Conservation (phyloP, 2,329 filamentous ascomycete species). For the Emergomyces orientalis region DNA sequence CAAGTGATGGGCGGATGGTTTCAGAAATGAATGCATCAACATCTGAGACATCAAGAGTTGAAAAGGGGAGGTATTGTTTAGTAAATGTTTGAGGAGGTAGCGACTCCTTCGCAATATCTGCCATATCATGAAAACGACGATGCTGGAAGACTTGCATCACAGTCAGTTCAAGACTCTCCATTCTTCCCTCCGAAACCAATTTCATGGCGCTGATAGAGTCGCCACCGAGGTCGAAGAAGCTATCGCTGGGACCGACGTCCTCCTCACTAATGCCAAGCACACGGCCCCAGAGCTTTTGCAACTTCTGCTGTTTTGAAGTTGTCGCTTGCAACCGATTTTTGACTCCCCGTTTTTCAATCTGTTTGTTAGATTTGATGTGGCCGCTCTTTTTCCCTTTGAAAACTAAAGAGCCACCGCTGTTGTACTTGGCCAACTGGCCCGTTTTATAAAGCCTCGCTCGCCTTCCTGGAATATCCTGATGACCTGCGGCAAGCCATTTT, state of each 20-base stretch:
- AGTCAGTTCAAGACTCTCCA: conserved; percentile 41
- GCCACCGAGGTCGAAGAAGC: conserved; percentile 49
- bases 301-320: conserved; percentile 19
- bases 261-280: conserved; percentile 39
- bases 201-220: conserved; percentile 53
- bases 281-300: conserved; percentile 43
- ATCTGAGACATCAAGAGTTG: conserved; percentile 36
- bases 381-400: conserved; percentile 48
- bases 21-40: conserved; percentile 34
- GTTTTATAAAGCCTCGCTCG: conserved; percentile 6
- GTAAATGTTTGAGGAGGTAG: conserved; percentile 4
- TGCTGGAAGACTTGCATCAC: conserved; percentile 47
- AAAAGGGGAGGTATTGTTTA: conserved; percentile 37
- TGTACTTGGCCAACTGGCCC: conserved; percentile 8
- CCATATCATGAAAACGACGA: conserved; percentile 36
- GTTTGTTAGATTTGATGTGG: conserved; percentile 52
- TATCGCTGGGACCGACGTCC: conserved; percentile 42
- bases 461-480: neutral
- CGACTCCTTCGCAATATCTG: conserved; percentile 18
- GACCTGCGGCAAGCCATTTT: conserved; percentile 4
- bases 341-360: conserved; percentile 18
- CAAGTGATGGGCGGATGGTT: conserved; percentile 38
- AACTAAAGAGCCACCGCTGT: conserved; percentile 6
- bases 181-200: conserved; percentile 47
- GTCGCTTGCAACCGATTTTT: neutral